These are phyloP conservation scores for Calonectria leucothoes DNA, from an alignment of 2,329 filamentous ascomycete genomes.

Conservation along the genomic window DNA sequence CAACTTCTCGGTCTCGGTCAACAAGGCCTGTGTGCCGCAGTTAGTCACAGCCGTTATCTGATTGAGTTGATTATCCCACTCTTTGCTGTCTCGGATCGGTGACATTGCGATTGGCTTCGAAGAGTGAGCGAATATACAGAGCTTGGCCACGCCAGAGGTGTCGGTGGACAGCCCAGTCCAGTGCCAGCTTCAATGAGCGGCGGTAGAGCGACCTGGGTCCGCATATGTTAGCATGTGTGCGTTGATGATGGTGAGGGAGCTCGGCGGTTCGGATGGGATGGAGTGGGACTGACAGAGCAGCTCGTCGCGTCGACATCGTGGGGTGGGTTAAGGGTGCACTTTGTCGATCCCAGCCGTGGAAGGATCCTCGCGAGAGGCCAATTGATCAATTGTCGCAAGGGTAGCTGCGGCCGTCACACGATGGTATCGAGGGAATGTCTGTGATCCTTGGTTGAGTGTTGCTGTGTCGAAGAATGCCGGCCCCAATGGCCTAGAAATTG, in stretches of 20 bases:
- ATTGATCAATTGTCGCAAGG: slow-evolving; percentile 32
- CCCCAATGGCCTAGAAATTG: slow-evolving; percentile 27
- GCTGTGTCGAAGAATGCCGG: slow-evolving; percentile 31
- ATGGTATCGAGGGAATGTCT: slow-evolving; percentile 20
- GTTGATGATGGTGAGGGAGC: slow-evolving; percentile 20
- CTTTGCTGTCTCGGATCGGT: slow-evolving; percentile 87
- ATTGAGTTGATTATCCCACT: slow-evolving; percentile 62
- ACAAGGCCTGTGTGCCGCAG: slow-evolving; percentile 70
- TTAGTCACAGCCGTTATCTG: slow-evolving; percentile 11
- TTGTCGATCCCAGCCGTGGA: slow-evolving; percentile 27
- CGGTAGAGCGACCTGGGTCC: slow-evolving; percentile 80
- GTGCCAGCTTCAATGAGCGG: slow-evolving; percentile 89
- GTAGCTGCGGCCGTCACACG: slow-evolving; percentile 30
- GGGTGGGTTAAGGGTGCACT: slow-evolving; percentile 16
- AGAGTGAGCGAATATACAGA: slow-evolving; percentile 92
- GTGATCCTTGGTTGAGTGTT: slow-evolving; percentile 23
- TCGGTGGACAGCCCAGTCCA: slow-evolving; percentile 95
- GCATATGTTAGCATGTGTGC: slow-evolving; percentile 26
- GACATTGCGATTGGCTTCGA: slow-evolving; percentile 91
- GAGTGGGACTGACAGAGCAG: slow-evolving; percentile 58
- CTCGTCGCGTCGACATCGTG: slow-evolving; percentile 55
- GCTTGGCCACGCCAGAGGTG: slow-evolving; percentile 96
- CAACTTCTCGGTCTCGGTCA: slow-evolving; percentile 88
- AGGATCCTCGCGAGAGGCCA: slow-evolving; percentile 29
- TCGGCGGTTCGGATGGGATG: slow-evolving; percentile 24